A percentile compares a stretch with the other conserved stretches of the same genome.
phyloP scores from a whole-genome alignment of 805 yeast species.

The Wickerhamiella bombiphila region DNA sequence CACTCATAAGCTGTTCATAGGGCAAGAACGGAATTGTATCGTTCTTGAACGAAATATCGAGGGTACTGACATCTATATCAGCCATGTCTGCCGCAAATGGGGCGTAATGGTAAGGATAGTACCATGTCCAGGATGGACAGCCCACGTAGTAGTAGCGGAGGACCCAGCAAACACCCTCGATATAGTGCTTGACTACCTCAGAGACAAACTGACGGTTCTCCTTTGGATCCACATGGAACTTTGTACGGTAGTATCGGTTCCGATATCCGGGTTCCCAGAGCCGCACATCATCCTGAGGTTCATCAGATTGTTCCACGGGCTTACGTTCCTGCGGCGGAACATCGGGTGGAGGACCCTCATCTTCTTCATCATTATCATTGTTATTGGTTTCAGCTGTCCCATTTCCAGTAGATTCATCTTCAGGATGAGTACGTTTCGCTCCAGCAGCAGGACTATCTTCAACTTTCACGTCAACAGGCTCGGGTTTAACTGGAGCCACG shows the following conservation, averaged over 20 bases:
- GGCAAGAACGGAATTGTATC: conserved; percentile 79
- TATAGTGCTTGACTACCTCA: conserved; percentile 53
- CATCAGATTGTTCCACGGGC: conserved; percentile 16
- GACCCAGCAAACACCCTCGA: conserved; percentile 97
- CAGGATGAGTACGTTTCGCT: conserved; percentile 2
- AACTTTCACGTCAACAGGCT: too few relatives aligned
- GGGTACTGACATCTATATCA: conserved; percentile 27
- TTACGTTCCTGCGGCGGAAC: conserved; percentile 4
- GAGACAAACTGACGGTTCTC: conserved; percentile 39
- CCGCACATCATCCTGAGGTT: conserved; percentile 37
- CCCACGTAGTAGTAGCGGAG: conserved; percentile 89
- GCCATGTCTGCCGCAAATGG: conserved; percentile 88
- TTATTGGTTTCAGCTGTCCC: conserved; percentile 7
- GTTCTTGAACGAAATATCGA: conserved; percentile 41
- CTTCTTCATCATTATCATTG: conserved; percentile 12
- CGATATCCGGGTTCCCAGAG: conserved; percentile 81
- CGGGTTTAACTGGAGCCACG: not conserved
- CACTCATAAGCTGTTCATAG: conserved; percentile 94
- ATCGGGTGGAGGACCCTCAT: not conserved
- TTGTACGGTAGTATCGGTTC: conserved; percentile 62
- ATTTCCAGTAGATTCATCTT: conserved; percentile 9
- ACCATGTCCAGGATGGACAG: conserved; percentile 98
- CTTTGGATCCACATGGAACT: conserved; percentile 42
- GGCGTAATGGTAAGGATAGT: conserved; percentile 91
- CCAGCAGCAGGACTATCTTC: conserved; percentile 1